Evolutionary conservation across 2,329 filamentous ascomycete genomes (phyloP).

Genomic region (Aschersonia sp.): DNA sequence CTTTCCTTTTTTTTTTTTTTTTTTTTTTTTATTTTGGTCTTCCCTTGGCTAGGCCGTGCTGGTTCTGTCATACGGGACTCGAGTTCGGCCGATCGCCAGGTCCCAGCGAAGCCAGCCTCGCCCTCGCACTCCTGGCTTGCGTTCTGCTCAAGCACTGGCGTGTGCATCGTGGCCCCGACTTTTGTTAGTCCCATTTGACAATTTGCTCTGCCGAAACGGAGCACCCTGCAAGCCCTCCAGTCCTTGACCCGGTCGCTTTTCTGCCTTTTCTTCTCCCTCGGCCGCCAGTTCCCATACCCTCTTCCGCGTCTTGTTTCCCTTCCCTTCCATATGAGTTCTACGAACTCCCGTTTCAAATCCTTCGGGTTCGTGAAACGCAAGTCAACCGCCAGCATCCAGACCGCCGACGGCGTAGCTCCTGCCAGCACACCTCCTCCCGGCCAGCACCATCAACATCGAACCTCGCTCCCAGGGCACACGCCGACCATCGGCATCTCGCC

Average conservation of each 20-base stretch:
- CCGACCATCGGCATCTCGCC: slow-evolving; percentile 23
- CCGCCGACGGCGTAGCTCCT: slow-evolving; percentile 24
- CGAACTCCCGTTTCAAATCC: slow-evolving; percentile 67
- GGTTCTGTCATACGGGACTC: too few relatives aligned
- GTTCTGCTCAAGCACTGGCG: neutral
- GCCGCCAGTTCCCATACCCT: neutral
- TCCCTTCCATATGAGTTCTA: slow-evolving; percentile 51
- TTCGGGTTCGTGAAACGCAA: slow-evolving; percentile 72
- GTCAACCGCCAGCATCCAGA: slow-evolving; percentile 47
- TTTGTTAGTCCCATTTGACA: neutral
- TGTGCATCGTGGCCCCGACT: neutral
- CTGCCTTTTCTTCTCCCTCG: slow-evolving; percentile 6
- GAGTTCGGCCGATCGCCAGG: too few relatives aligned
- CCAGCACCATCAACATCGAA: slow-evolving; percentile 32
- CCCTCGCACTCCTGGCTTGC: neutral
- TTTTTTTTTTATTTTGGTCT: too few relatives aligned
- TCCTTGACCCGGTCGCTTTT: neutral
- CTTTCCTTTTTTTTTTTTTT: too few relatives aligned
- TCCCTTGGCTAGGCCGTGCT: too few relatives aligned
- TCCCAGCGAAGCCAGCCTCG: neutral
- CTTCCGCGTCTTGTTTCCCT: slow-evolving; percentile 3
- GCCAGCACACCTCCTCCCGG: slow-evolving; percentile 21
- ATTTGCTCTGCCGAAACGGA: neutral
- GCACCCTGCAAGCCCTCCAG: neutral
- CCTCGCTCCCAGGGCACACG: slow-evolving; percentile 18